Conservation (phyloP, 495 filamentous ascomycete species). For the Staphylotrichum tortipilum region DNA sequence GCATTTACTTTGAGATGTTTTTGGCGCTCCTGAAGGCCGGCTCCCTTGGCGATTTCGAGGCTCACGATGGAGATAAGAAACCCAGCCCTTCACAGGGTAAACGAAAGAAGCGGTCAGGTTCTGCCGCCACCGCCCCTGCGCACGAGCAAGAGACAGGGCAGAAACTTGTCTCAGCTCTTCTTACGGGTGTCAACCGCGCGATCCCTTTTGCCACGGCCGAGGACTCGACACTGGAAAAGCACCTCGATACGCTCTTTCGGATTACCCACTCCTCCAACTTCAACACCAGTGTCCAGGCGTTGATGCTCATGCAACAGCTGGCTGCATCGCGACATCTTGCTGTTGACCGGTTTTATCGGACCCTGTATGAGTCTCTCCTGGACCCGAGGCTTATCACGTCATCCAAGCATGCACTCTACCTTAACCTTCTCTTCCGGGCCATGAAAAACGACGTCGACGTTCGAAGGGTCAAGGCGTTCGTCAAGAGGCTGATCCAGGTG, state of each 20-base stretch:
- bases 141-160: conserved; percentile 57
- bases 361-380: conserved; percentile 87
- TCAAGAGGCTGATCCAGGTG: conserved; percentile 87
- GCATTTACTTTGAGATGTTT: conserved; percentile 86
- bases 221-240: conserved; percentile 68
- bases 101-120: conserved; percentile 12
- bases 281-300: conserved; percentile 92
- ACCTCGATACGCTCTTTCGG: conserved; percentile 85
- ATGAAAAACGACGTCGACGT: conserved; percentile 80
- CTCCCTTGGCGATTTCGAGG: conserved; percentile 18
- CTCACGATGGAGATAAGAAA: conserved; percentile 17
- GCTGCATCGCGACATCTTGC: conserved; percentile 64
- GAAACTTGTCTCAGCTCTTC: conserved; percentile 79
- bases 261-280: conserved; percentile 98
- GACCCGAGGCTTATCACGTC: conserved; percentile 80
- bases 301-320: conserved; percentile 93
- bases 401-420: conserved; percentile 89
- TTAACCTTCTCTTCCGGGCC: conserved; percentile 82
- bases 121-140: conserved; percentile 9
- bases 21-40: conserved; percentile 60
- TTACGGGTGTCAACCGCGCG: conserved; percentile 92
- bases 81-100: conserved; percentile 6
- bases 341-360: conserved; percentile 86
- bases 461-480: conserved; percentile 87
- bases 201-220: conserved; percentile 85